Conservation (phyloP, 2,329 filamentous ascomycete genomes). For the Canariomyces notabilis region DNA sequence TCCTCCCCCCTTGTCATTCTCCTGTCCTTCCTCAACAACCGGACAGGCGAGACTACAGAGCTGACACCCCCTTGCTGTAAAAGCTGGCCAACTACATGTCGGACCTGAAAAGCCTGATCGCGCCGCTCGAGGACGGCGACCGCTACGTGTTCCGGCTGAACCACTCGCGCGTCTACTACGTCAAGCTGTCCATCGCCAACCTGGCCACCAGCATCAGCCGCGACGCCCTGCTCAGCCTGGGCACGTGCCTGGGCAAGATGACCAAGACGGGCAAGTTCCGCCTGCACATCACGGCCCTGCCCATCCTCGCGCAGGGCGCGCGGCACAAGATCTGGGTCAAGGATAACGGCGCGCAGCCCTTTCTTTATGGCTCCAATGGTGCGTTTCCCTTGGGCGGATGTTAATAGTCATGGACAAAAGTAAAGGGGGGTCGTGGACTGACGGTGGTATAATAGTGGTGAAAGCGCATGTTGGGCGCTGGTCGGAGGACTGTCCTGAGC, state of each 20-base stretch:
- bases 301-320: conserved; percentile 83
- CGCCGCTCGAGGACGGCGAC: conserved; percentile 66
- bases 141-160: conserved; percentile 83
- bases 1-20: background rate
- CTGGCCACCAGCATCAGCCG: conserved; percentile 80
- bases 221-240: conserved; percentile 78
- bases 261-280: conserved; percentile 96
- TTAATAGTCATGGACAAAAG: background rate
- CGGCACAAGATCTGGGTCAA: conserved; percentile 98
- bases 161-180: conserved; percentile 69
- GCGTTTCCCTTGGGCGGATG: background rate
- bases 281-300: conserved; percentile 82
- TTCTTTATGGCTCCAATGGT: conserved; percentile 82
- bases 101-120: conserved; percentile 76
- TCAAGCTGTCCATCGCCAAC: conserved; percentile 84
- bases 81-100: conserved; percentile 94
- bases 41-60: conserved; percentile 53
- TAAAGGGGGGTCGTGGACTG: conserved; percentile 2
- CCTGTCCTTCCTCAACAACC: background rate
- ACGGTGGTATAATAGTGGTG: conserved; percentile 45
- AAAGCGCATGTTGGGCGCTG: conserved; percentile 68
- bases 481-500: conserved; percentile 89
- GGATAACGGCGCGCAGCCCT: conserved; percentile 94
- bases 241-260: conserved; percentile 86
- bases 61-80: conserved; percentile 59